Base-by-base conservation (phyloP, 148 eudicot species). In the Nyssa sinensis region DNA sequence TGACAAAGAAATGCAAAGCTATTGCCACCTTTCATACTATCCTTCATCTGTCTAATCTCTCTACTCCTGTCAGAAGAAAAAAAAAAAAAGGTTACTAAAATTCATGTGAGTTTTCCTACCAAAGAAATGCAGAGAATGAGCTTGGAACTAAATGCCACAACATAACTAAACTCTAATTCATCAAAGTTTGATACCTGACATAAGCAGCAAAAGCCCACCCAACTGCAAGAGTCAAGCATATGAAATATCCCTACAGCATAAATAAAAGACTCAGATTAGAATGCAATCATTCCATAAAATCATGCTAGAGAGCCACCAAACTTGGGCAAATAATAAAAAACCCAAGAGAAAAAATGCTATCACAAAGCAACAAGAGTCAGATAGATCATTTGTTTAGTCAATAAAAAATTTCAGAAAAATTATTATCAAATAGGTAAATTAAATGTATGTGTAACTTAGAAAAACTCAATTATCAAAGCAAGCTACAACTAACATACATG, bases 151-250 rank as follows among this genome's bases (percentile, higher is more conserved):
- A 58, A 64, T 64, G 57, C 66, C 30, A 30, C 27, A 34, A 59
- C 7, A 17, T 55, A 32, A 7, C 37, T 27, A 47, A 60, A 61
- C 31, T 58, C 33, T 32, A 60, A 61, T 31, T 58, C 33, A 25
- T 25, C 8, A 69, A 9, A 61, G 55, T 27, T 64, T 77, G 12
- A 7, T 86, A 95, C 98, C 97, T 92, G 69, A 92, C 97, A 88
- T 88, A 84, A 62, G 97, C 84, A 74, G 97, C 97, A 75, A 80
- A 78, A 11, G 87, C 94, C 97, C 97, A 92, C 32, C 97, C 97
- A 70, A 85, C 25, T 77, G 97, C 97, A 71, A 92, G 89, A 74
- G 75, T n/a, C 78, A 90, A 79, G 88, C 94, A 90, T 47, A 92
- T 92, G 11, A 84, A 1, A 78, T 83, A 88, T 79, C 97, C 97